Percentiles rank a stretch among this genome's conserved stretches.
phyloP scores from a whole-genome alignment of 441 rosid species.

The Pelargonium australe region DNA sequence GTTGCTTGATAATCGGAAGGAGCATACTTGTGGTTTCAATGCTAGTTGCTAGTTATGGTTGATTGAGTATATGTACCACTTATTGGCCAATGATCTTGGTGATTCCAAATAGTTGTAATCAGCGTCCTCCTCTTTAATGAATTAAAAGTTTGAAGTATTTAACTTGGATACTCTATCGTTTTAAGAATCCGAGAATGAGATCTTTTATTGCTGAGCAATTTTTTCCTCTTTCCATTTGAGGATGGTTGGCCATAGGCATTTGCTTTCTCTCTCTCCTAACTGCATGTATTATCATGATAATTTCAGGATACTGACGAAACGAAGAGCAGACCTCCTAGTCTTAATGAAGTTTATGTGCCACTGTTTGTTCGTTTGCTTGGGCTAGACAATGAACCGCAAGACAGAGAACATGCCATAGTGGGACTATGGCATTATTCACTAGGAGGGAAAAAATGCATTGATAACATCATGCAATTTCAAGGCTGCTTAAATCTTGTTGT shows the following conservation, averaged over 20 bases:
- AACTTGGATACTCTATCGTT: neutral
- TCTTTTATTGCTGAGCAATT: neutral
- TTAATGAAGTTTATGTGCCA: slow-evolving; percentile 52
- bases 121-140: too few species aligned
- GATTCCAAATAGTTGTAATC: too few species aligned
- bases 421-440: slow-evolving; percentile 73
- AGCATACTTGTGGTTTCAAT: too few species aligned
- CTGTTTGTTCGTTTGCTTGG: slow-evolving; percentile 87
- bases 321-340: slow-evolving; percentile 34
- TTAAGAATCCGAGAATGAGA: neutral
- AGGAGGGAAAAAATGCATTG: slow-evolving; percentile 69
- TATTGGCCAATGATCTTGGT: too few species aligned
- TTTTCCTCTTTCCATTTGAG: neutral
- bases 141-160: too few species aligned
- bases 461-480: slow-evolving; percentile 63
- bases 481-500: slow-evolving; percentile 67
- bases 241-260: neutral
- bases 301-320: slow-evolving; percentile 39
- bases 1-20: too few species aligned
- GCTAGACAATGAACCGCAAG: slow-evolving; percentile 67
- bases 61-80: too few species aligned
- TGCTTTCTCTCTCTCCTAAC: neutral
- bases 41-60: too few species aligned
- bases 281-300: neutral
- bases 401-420: slow-evolving; percentile 68